Conservation (phyloP, 179 eudicot genomes). For the Sideroxylon spinosum region DNA sequence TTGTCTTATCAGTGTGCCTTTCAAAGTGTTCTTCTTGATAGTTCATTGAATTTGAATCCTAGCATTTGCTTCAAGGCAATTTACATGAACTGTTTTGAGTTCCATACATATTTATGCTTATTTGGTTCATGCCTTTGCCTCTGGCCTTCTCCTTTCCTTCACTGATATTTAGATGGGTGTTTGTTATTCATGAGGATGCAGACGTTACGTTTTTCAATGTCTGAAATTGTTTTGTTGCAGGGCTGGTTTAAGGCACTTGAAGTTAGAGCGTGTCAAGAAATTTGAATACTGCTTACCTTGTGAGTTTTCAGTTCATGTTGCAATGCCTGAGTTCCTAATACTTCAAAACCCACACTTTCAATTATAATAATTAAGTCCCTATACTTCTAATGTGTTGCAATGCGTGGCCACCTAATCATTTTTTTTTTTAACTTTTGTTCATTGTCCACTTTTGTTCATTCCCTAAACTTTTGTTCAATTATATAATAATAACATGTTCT, state of each 20-base stretch:
- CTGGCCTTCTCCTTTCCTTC: neutral
- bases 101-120: neutral
- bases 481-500: too few species aligned
- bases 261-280: constrained; percentile 76
- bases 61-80: neutral
- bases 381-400: too few species aligned
- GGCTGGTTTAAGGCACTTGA: constrained; percentile 74
- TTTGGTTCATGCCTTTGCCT: neutral
- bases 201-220: neutral
- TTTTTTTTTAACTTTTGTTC: too few species aligned
- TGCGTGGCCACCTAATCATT: too few species aligned
- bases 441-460: too few species aligned
- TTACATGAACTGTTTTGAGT: neutral
- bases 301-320: constrained; percentile 36
- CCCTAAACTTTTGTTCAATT: too few species aligned
- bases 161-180: neutral
- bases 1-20: neutral
- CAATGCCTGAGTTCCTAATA: neutral
- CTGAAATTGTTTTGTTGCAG: constrained; percentile 38
- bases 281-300: constrained; percentile 95
- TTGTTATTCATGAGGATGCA: neutral
- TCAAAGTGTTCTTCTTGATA: neutral
- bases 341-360: too few species aligned
- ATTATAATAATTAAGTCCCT: too few species aligned
- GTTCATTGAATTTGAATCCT: neutral